Conservation (phyloP, 106 monocot species). For the Apostasia ramifera region DNA sequence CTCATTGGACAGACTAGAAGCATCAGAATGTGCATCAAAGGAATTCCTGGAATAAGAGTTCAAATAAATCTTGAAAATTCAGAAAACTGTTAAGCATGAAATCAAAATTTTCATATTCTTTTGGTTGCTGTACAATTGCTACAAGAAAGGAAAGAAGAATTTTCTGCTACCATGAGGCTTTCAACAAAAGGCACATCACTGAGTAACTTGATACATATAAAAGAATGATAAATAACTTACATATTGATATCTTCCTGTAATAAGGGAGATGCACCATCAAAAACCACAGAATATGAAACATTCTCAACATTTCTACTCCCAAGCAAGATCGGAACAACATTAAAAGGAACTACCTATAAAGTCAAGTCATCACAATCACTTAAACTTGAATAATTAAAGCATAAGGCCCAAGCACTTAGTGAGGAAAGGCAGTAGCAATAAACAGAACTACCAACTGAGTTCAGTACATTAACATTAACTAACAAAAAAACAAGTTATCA, state of each 20-base stretch:
- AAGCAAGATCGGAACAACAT: slow-evolving; percentile 12
- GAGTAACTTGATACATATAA: no score
- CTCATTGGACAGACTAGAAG: slow-evolving; percentile 35
- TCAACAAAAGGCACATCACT: no score
- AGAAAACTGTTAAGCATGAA: neutral
- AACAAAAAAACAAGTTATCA: no score
- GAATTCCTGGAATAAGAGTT: slow-evolving; percentile 31
- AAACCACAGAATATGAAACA: slow-evolving; percentile 8
- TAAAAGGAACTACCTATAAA: slow-evolving; percentile 43
- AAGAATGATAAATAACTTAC: slow-evolving; percentile 19
- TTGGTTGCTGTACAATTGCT: no score
- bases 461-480: no score
- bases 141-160: no score
- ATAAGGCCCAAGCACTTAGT: neutral
- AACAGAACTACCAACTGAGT: neutral
- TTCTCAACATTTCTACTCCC: slow-evolving; percentile 14
- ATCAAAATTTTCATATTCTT: neutral
- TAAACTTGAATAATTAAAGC: neutral
- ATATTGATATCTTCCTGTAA: slow-evolving; percentile 12
- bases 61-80: neutral
- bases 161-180: no score
- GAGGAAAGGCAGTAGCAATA: neutral
- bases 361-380: neutral
- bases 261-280: slow-evolving; percentile 10
- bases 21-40: slow-evolving; percentile 31